A percentile compares a stretch with the other conserved stretches of the same genome.
Evolutionary conservation across 1,284 basidiomycete species (phyloP).

Genomic region (Leccinum griseonigrum): DNA sequence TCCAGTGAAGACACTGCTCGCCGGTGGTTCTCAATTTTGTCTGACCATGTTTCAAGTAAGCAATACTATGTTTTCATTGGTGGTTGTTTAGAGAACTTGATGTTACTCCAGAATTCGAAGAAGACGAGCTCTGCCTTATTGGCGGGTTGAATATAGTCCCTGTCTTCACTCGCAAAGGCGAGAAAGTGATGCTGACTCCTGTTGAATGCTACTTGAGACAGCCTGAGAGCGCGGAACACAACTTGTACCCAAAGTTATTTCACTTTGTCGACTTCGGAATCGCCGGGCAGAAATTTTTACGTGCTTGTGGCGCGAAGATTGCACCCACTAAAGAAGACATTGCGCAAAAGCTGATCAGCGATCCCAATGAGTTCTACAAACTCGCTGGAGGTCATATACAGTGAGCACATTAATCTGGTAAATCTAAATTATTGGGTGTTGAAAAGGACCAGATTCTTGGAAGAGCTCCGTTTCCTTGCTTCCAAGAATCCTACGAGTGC

Average conservation of each 20-base stretch:
- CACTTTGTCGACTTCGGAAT: conserved; percentile 80
- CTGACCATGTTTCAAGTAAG: background rate
- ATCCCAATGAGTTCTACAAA: background rate
- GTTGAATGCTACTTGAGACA: conserved; percentile 3
- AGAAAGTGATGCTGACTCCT: background rate
- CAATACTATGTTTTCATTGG: background rate
- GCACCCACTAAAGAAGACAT: conserved; percentile 84
- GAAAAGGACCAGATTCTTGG: background rate
- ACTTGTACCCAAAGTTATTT: conserved; percentile 70
- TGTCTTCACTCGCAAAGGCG: background rate
- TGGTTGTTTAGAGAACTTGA: background rate
- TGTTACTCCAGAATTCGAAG: background rate
- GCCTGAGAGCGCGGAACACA: background rate
- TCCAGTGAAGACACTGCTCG: background rate
- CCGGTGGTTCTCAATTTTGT: background rate
- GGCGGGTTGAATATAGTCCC: background rate
- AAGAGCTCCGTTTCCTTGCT: background rate
- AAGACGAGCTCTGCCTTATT: background rate
- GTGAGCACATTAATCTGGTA: background rate
- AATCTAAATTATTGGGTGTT: background rate
- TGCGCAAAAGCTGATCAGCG: conserved; percentile 40
- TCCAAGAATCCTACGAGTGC: background rate
- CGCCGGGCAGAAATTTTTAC: conserved; percentile 74
- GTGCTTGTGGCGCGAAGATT: conserved; percentile 79
- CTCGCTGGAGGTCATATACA: background rate